Evolutionary conservation across 1,139 yeast genomes (phyloP).

Genomic region (Yamadazyma epiphylla): DNA sequence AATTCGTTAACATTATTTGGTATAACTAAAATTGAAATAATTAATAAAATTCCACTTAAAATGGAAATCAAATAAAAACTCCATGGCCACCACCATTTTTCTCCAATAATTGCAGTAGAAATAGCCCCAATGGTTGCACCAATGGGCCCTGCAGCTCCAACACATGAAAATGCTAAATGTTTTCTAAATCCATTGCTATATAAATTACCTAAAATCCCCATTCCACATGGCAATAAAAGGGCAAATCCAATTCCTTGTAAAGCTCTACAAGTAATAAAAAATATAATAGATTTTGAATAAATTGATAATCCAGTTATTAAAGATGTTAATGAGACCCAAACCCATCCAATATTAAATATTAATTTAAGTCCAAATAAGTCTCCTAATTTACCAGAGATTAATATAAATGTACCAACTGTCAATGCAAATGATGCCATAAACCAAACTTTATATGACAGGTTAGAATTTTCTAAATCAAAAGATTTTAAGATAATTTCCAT

Average conservation of each 20-base stretch:
- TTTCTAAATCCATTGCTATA: slow-evolving; percentile 47
- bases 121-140: slow-evolving; percentile 51
- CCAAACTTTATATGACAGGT: slow-evolving; percentile 40
- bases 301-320: slow-evolving; percentile 45
- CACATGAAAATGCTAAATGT: slow-evolving; percentile 46
- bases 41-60: slow-evolving; percentile 24
- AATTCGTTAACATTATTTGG: slow-evolving; percentile 22
- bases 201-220: slow-evolving; percentile 31
- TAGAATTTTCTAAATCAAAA: slow-evolving; percentile 15
- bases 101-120: slow-evolving; percentile 45
- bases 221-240: slow-evolving; percentile 24
- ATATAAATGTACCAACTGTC: slow-evolving; percentile 52
- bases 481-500: slow-evolving; percentile 34
- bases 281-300: slow-evolving; percentile 39
- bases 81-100: slow-evolving; percentile 51
- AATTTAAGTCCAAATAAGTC: slow-evolving; percentile 50
- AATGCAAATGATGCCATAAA: slow-evolving; percentile 56
- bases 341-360: slow-evolving; percentile 40
- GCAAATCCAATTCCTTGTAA: slow-evolving; percentile 57
- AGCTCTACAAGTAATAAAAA: slow-evolving; percentile 50
- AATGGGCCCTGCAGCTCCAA: slow-evolving; percentile 54
- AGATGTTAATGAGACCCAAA: slow-evolving; percentile 42
- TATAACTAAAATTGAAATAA: slow-evolving; percentile 24
- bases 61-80: slow-evolving; percentile 45
- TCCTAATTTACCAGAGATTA: slow-evolving; percentile 50